Evolutionary conservation across 2,329 filamentous ascomycete species (phyloP), one percentile per base, ranked within the genome.

Genomic region (Pyrenophora tritici-repentis): DNA sequence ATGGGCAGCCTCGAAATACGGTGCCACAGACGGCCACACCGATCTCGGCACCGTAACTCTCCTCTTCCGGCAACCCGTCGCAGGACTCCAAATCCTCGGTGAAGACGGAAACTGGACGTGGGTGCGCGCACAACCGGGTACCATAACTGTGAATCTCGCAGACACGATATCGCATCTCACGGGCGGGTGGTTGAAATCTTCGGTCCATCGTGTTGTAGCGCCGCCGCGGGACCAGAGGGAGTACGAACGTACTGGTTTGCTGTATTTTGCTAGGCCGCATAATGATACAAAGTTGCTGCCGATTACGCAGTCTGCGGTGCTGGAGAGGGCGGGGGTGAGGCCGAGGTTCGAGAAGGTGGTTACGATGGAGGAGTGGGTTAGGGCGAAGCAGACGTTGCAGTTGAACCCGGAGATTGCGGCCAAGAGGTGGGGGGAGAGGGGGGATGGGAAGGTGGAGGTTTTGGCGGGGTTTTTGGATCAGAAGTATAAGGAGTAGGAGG

Each of bases 61-160:
- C 10, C 68, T 80, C 0, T 80, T 79, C 67, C 76, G 72, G 2
- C 77, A 80, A 14, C 75, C 78, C 2, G 73, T 81, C 13, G 76
- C 77, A 0, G 77, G 75, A 1, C 68, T 81, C 2, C 78, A 81
- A 56, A 76, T 81, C 18, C 78, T 75, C 70, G 73, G 70, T 3
- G 68, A 65, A 5, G 65, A 75, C 22, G 74, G 78, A 18, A 57
- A 77, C 47, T 81, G 79, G 79, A 75, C 78, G 35, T 76, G 77
- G 14, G 78, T 79, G 0, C 73, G 71, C 0, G 77, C 76, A 46
- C 73, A 76, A 34, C 73, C 75, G 3, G 76, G 76, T 12, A 78
- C 76, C 1, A 72, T 81, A n/a, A 76, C 81, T 4, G 74, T 79
- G 39, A 82, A 81, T 41, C 76, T 80, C 6, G 78, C 77, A 3